Evolutionary conservation across 768 basidiomycete species (phyloP).

Genomic region (Boletus insuetus): DNA sequence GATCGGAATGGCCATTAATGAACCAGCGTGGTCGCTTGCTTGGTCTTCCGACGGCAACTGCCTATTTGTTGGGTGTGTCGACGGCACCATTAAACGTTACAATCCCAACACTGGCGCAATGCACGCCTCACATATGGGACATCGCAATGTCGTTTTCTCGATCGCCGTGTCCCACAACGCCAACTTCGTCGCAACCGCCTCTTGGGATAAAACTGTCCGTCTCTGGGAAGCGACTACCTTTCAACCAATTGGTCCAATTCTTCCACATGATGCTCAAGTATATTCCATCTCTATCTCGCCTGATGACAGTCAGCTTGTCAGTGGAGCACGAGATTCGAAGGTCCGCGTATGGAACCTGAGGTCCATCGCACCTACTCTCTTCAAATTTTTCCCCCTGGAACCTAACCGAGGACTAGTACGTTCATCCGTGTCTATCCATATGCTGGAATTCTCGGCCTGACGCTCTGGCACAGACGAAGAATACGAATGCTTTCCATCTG

Average conservation of each 20-base stretch:
- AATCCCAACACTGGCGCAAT: slow-evolving; percentile 4
- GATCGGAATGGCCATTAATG: not conserved
- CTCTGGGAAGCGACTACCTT: slow-evolving; percentile 25
- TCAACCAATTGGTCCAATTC: slow-evolving; percentile 15
- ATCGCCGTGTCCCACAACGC: slow-evolving; percentile 18
- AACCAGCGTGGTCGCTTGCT: slow-evolving; percentile 20
- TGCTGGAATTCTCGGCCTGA: not conserved
- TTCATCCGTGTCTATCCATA: not conserved
- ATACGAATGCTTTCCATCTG: not conserved
- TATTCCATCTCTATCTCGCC: slow-evolving; percentile 18
- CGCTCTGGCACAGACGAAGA: not conserved
- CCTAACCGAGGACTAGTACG: slow-evolving; percentile 17
- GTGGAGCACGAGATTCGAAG: slow-evolving; percentile 13
- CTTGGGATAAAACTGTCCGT: slow-evolving; percentile 27
- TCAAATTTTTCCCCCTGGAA: slow-evolving; percentile 7
- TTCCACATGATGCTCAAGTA: slow-evolving; percentile 10
- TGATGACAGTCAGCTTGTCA: slow-evolving; percentile 12
- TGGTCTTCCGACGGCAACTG: slow-evolving; percentile 16
- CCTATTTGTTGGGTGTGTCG: slow-evolving; percentile 17
- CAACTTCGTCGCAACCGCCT: slow-evolving; percentile 27
- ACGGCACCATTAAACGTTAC: slow-evolving; percentile 15
- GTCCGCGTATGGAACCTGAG: slow-evolving; percentile 18
- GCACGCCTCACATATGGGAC: slow-evolving; percentile 4
- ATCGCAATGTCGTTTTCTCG: slow-evolving; percentile 18
- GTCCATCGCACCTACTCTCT: slow-evolving; percentile 10